Evolutionary conservation across 108 stramenopile species (phyloP).

Genomic region (Thalassiosira profunda): DNA sequence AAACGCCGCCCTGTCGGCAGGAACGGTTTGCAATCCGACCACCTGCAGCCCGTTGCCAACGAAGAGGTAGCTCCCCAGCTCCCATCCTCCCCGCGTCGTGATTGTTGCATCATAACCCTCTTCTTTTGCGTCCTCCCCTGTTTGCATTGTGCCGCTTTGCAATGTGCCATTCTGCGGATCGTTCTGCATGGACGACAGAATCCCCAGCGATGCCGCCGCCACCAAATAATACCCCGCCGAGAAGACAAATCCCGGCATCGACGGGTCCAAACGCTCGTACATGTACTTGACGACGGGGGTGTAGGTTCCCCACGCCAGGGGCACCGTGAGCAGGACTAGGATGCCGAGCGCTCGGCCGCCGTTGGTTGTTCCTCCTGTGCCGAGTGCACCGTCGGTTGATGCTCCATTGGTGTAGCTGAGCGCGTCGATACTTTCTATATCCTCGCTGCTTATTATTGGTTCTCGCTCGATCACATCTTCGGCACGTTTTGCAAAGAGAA

Average conservation of each 20-base stretch:
- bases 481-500: no score
- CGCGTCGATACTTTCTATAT: no score
- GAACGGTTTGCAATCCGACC: constrained; percentile 74
- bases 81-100: constrained; percentile 58
- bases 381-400: no score
- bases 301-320: constrained; percentile 89
- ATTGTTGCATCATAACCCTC: constrained; percentile 9
- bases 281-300: constrained; percentile 83
- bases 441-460: no score
- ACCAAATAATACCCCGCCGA: constrained; percentile 82
- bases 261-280: constrained; percentile 67
- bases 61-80: constrained; percentile 85
- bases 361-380: no score
- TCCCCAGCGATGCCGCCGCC: constrained; percentile 49
- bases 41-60: constrained; percentile 84
- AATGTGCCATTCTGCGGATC: no score
- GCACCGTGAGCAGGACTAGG: constrained; percentile 79
- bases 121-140: neutral
- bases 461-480: no score
- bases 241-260: constrained; percentile 81
- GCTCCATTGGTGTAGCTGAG: no score
- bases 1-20: constrained; percentile 84
- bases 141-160: no score
- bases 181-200: constrained; percentile 7
- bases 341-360: constrained; percentile 49